A percentile compares a stretch with the other conserved stretches of the same genome.
Conservation (phyloP, 2,329 filamentous ascomycete genomes). For the Colletotrichum endophyticum region DNA sequence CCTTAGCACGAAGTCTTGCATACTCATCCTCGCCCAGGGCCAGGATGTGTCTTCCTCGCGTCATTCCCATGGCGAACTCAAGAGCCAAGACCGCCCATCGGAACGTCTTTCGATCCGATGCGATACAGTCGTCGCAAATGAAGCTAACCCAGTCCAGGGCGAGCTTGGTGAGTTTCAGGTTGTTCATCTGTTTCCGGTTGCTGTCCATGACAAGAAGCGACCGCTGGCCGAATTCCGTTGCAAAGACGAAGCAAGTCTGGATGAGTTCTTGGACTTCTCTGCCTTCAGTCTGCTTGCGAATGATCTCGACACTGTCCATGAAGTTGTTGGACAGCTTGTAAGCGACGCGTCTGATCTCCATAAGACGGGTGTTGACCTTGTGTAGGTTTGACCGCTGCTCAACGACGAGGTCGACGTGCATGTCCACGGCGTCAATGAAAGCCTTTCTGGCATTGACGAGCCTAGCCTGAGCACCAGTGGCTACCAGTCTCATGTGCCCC, state of each 20-base stretch:
- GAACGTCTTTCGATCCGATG: slow-evolving; percentile 94
- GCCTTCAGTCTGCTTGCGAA: slow-evolving; percentile 82
- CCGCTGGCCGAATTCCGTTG: slow-evolving; percentile 97
- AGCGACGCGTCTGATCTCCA: slow-evolving; percentile 92
- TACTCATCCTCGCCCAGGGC: slow-evolving; percentile 90
- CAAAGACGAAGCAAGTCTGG: slow-evolving; percentile 97
- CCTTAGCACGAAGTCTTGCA: slow-evolving; percentile 79
- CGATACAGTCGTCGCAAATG: slow-evolving; percentile 95
- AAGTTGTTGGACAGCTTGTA: slow-evolving; percentile 98
- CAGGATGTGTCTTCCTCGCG: slow-evolving; percentile 90
- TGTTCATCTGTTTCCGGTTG: slow-evolving; percentile 95
- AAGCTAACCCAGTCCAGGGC: slow-evolving; percentile 98
- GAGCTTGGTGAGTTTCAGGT: slow-evolving; percentile 90
- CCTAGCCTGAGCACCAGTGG: slow-evolving; percentile 81
- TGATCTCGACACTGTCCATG: slow-evolving; percentile 97
- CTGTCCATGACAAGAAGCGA: slow-evolving; percentile 95
- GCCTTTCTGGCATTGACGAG: slow-evolving; percentile 79
- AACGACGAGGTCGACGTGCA: slow-evolving; percentile 86
- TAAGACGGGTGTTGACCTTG: slow-evolving; percentile 88
- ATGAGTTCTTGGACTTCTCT: slow-evolving; percentile 94
- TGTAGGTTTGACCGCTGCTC: slow-evolving; percentile 93
- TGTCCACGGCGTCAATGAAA: slow-evolving; percentile 79
- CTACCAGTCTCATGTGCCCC: slow-evolving; percentile 85
- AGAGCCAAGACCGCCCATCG: slow-evolving; percentile 95
- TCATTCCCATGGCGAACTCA: slow-evolving; percentile 98